phyloP scores from a whole-genome alignment of 2,329 filamentous ascomycete genomes.

The Coniochaeta prunicola region DNA sequence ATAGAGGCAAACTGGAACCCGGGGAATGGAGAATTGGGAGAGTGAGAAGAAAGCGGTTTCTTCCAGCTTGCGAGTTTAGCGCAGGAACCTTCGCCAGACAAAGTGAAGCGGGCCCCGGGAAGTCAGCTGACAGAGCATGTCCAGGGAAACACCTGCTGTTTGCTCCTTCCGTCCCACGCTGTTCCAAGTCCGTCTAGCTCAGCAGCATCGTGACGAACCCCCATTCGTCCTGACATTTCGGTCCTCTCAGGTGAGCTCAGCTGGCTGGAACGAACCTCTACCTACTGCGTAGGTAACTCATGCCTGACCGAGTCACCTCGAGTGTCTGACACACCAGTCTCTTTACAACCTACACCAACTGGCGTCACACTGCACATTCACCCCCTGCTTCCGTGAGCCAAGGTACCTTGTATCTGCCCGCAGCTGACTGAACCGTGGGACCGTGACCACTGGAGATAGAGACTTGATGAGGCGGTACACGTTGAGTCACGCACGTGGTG shows the following conservation, averaged over 20 bases:
- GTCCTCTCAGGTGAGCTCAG: background rate
- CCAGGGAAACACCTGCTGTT: background rate
- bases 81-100: background rate
- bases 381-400: background rate
- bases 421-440: background rate
- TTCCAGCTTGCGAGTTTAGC: constrained; percentile 1
- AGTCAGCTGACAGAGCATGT: constrained; percentile 1
- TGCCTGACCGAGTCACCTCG: background rate
- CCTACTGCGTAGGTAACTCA: too few relatives aligned
- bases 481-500: background rate
- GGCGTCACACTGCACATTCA: background rate
- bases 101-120: background rate
- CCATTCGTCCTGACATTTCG: background rate
- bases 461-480: background rate
- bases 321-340: background rate
- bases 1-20: background rate
- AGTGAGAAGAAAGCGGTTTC: background rate
- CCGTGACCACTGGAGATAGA: background rate
- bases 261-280: too few relatives aligned
- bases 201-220: background rate
- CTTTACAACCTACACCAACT: background rate
- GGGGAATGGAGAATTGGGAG: background rate
- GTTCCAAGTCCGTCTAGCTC: background rate
- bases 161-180: background rate
- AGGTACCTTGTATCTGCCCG: background rate